Evolutionary conservation across 495 filamentous ascomycete genomes (phyloP).

Genomic region (Neurospora sp.): DNA sequence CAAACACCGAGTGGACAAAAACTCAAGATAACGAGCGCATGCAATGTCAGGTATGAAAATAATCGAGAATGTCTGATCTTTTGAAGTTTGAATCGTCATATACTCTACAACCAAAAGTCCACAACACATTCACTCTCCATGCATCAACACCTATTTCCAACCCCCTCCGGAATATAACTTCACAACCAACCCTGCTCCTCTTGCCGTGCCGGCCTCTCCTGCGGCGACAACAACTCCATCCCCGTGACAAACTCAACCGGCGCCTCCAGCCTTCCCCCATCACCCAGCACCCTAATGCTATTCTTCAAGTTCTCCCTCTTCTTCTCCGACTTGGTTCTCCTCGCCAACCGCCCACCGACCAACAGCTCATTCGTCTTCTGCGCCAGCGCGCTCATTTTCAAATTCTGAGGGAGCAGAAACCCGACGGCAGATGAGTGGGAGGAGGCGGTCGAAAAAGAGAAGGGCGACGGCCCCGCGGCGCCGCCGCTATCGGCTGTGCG

Average conservation of each 20-base stretch:
- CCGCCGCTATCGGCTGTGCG: neutral
- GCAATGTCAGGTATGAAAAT: neutral
- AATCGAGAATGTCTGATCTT: neutral
- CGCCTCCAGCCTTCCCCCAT: neutral
- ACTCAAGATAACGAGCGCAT: neutral
- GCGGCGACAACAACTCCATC: neutral
- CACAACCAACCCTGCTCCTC: neutral
- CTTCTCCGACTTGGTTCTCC: constrained; percentile 3
- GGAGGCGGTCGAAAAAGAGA: neutral
- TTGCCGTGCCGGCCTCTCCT: neutral
- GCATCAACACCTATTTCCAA: neutral
- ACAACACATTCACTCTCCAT: neutral
- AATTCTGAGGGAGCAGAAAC: neutral
- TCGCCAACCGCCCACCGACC: neutral
- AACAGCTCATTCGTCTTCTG: neutral
- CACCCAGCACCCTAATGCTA: constrained; percentile 3
- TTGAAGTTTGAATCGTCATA: neutral
- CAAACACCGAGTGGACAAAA: neutral
- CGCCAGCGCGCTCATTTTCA: neutral
- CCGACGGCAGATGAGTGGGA: neutral
- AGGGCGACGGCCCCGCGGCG: neutral
- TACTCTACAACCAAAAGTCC: neutral
- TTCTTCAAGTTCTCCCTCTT: constrained; percentile 12
- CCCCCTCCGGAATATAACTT: neutral
- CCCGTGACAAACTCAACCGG: neutral